phyloP scores from a whole-genome alignment of 768 basidiomycete genomes.

The Termitomyces sp. region DNA sequence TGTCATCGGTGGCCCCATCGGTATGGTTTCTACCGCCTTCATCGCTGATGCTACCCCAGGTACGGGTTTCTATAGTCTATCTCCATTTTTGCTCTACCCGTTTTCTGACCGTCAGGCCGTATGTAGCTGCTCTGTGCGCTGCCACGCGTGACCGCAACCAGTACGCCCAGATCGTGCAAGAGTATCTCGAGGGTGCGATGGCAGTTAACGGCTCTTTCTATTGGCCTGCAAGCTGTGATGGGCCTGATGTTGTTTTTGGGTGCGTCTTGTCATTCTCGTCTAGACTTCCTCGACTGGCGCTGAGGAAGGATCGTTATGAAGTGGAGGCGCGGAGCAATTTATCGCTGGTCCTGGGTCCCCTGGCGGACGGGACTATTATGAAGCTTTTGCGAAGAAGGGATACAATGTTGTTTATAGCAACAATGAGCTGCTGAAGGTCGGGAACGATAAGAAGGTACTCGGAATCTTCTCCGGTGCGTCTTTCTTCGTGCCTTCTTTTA shows the following conservation, averaged over 20 bases:
- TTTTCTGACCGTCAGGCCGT: background rate
- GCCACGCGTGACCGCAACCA: conserved; percentile 34
- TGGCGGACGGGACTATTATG: conserved; percentile 34
- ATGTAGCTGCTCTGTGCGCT: conserved; percentile 31
- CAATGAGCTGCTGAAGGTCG: conserved; percentile 23
- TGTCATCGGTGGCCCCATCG: conserved; percentile 31
- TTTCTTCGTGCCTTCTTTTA: background rate
- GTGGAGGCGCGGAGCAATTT: conserved; percentile 38
- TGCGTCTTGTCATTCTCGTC: conserved; percentile 9
- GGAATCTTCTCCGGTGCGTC: conserved; percentile 36
- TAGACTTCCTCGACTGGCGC: background rate
- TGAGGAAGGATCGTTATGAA: conserved; percentile 11
- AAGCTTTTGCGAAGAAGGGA: conserved; percentile 31
- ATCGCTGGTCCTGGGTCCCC: conserved; percentile 31
- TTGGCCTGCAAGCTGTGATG: conserved; percentile 37
- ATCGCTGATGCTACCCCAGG: conserved; percentile 41
- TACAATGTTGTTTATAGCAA: conserved; percentile 37
- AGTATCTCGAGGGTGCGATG: conserved; percentile 28
- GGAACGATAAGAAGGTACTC: conserved; percentile 29
- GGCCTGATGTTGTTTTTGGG: conserved; percentile 40
- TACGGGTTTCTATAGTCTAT: conserved; percentile 8
- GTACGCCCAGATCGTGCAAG: conserved; percentile 26
- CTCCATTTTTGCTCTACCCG: background rate
- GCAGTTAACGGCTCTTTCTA: conserved; percentile 25
- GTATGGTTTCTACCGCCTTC: conserved; percentile 39